phyloP scores from a whole-genome alignment of 495 filamentous ascomycete genomes.

The Daldinia concentrica region DNA sequence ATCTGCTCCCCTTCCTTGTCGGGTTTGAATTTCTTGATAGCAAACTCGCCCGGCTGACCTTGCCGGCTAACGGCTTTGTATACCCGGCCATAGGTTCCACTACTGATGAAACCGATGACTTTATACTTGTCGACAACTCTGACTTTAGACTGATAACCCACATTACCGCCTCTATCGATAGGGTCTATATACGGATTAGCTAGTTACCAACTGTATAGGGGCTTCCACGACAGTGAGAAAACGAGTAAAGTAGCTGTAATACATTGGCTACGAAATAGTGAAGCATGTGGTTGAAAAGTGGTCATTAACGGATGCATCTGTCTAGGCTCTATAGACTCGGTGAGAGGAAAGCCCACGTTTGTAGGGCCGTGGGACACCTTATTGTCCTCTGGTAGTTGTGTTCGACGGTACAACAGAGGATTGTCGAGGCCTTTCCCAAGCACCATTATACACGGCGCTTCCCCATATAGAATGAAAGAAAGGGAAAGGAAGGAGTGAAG shows the following conservation, averaged over 20 bases:
- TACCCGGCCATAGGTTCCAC: slow-evolving; percentile 97
- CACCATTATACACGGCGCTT: slow-evolving; percentile 24
- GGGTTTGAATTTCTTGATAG: slow-evolving; percentile 99
- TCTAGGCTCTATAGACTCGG: slow-evolving; percentile 17
- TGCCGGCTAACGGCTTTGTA: slow-evolving; percentile 92
- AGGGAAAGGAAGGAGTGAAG: not conserved
- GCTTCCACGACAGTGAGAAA: slow-evolving; percentile 52
- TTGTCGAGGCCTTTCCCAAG: slow-evolving; percentile 22
- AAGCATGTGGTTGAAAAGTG: slow-evolving; percentile 18
- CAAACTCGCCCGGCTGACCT: slow-evolving; percentile 78
- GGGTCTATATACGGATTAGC: slow-evolving; percentile 51
- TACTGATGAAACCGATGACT: slow-evolving; percentile 97
- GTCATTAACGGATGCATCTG: slow-evolving; percentile 19
- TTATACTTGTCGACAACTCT: slow-evolving; percentile 90
- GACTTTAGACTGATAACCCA: slow-evolving; percentile 83
- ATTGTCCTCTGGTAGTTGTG: slow-evolving; percentile 9
- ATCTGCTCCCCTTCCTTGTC: slow-evolving; percentile 97
- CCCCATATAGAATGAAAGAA: not conserved
- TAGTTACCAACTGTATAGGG: slow-evolving; percentile 42
- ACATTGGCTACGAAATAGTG: slow-evolving; percentile 39
- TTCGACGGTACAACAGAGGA: slow-evolving; percentile 11
- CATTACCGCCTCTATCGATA: slow-evolving; percentile 56
- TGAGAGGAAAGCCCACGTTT: slow-evolving; percentile 11
- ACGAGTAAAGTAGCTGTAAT: slow-evolving; percentile 33
- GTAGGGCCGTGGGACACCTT: slow-evolving; percentile 8